phyloP scores from a whole-genome alignment of 192 early-diverging fungal genomes.

The Helicostylum pulchrum region DNA sequence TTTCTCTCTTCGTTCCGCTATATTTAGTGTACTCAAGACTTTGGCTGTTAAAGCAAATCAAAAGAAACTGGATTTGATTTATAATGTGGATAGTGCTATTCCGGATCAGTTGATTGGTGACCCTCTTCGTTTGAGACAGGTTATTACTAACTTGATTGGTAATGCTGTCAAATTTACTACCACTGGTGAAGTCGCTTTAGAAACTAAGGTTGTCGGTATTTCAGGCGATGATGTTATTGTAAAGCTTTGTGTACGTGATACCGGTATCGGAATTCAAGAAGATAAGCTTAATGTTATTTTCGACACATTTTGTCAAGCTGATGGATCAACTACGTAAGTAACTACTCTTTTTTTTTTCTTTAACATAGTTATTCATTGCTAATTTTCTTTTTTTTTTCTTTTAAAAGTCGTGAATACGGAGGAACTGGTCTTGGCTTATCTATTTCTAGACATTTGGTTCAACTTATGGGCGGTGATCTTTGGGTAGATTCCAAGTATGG shows the following conservation, averaged over 20 bases:
- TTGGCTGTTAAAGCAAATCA: conserved; percentile 71
- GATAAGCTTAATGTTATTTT: conserved; percentile 77
- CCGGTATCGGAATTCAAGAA: conserved; percentile 81
- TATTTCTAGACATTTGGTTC: conserved; percentile 73
- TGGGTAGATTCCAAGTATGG: conserved; percentile 70
- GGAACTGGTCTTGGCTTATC: conserved; percentile 62
- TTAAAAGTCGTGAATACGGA: conserved; percentile 16
- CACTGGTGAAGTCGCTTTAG: conserved; percentile 63
- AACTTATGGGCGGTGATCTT: conserved; percentile 76
- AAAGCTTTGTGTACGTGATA: conserved; percentile 71
- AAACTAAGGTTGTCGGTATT: conserved; percentile 40
- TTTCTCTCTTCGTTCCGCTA: conserved; percentile 57
- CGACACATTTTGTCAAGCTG: conserved; percentile 81
- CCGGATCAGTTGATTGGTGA: conserved; percentile 76
- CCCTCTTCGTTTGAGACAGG: conserved; percentile 70
- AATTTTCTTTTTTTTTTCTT: background rate
- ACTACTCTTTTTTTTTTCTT: background rate
- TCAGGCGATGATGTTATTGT: conserved; percentile 48
- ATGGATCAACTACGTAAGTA: conserved; percentile 67
- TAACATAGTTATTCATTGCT: no score
- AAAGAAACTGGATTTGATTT: conserved; percentile 68
- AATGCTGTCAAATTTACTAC: conserved; percentile 86
- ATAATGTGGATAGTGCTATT: conserved; percentile 67
- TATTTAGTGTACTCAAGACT: conserved; percentile 68
- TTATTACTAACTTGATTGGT: conserved; percentile 79